Base-by-base conservation (phyloP, 768 basidiomycete genomes). In the Kondoa malvinella region DNA sequence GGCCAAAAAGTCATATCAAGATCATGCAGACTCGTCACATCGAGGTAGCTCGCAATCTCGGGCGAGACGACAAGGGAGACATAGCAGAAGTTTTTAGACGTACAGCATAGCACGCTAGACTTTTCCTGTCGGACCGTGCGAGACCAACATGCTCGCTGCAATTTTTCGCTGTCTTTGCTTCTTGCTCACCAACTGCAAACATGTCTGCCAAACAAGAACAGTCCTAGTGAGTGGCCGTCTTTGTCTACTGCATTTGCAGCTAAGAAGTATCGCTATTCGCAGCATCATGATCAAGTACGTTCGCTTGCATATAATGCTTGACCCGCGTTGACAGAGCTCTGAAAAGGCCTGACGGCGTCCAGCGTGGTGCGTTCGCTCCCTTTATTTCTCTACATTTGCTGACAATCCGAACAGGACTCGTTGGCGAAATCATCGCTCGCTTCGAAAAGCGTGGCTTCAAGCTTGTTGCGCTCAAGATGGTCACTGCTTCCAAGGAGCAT, bases 381-480 rank as follows among this genome's bases (percentile, higher is more conserved):
- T 21, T 50, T 50, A 21, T 21, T 8, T 50, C 40, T 50, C 21
- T 8, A 8, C 21, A 50, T 50, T 21, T 21, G 4, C 61, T 67
- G 16, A 66, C 57, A 26, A 32, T 2, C 2, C 34, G 1, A 25
- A 3, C 66, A 73, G 69, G 83, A 73, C 87, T 96, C 80, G 82
- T 92, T 78, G 94, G 90, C 77, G 86, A 90, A 81, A 96, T 97
- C 85, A 89, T 94, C 80, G 75, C 82, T 76, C 85, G 94, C 75
- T 97, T 99, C 80, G 95, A 99, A 84, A 85, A 87, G 81, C 90
- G 94, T 73, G 95, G 95, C 73, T 99, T 85, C 86, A 95, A 96
- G 83, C 87, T 97, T 77, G 82, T 87, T 76, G 94, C 94, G 69
- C 81, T 96, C 77, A 96, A 99, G 82, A 82, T 96, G 77, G 85